Base-by-base conservation (phyloP, 2,329 filamentous ascomycete genomes). In the Fusarium odoratissimum region DNA sequence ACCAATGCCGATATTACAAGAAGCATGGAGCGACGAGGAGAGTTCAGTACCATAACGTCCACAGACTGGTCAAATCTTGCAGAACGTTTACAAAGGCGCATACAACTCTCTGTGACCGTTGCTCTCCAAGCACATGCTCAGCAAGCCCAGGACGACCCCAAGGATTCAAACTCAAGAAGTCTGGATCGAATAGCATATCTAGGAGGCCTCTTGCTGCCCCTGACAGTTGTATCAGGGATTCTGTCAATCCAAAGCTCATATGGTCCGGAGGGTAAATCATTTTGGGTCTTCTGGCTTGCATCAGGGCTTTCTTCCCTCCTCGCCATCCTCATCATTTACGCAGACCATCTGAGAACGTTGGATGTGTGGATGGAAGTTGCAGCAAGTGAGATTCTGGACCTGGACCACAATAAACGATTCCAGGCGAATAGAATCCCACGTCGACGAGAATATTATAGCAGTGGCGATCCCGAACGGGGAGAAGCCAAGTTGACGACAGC, bases 241-340 rank as follows among this genome's bases (percentile, higher is more conserved):
- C 78, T 88, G 19, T 84, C 84, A 19, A 87, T 88, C 78, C 81
- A 83, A 33, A 84, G 83, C 12, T 76, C 81, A 2, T 88, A 83
- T 70, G 82, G 82, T 0, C 85, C 86, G 0, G 80, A 78, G n/a
- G 80, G 80, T 1, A 37, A 69, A 21, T 76, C 77, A 23, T 87
- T 87, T 76, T 88, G 81, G 81, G 81, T 88, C 0, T 88, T 87
- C 65, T 88, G 86, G 86, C 82, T 82, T 3, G 79, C 81, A 6
- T 80, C 83, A 6, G 73, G 83, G 0, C 80, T 85, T 7, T 79
- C 84, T 2, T 79, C 81, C 5, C 61, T 83, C 19, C 13, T 84
- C 3, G 82, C 83, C 0, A 59, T 87, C 4, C 67, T 83, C 7
- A 71, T 87, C 60, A 86, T 88, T 60, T 86, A 87, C 72, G 82